Conservation (phyloP, 1,284 basidiomycete genomes). For the Schizopora paradoxa region DNA sequence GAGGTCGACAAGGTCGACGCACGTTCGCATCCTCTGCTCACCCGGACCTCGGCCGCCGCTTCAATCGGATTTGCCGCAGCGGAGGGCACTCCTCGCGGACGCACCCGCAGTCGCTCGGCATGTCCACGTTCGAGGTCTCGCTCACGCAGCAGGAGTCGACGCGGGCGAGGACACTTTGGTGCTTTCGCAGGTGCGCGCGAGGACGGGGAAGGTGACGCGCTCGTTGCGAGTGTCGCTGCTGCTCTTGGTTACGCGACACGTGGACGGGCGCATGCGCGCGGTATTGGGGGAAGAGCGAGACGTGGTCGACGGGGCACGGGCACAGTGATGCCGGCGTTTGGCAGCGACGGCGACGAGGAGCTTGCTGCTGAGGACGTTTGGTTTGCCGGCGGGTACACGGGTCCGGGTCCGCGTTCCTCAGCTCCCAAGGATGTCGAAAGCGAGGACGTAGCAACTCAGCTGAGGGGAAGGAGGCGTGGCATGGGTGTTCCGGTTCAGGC, state of each 20-base stretch:
- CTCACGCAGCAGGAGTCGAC: background rate
- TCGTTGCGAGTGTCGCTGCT: background rate
- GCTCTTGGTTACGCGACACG: background rate
- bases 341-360: background rate
- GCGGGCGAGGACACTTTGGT: background rate
- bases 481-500: too few species aligned
- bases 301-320: background rate
- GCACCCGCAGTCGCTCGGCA: background rate
- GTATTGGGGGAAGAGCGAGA: background rate
- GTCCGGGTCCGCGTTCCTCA: too few species aligned
- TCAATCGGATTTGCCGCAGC: background rate
- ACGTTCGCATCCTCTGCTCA: background rate
- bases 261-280: background rate
- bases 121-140: background rate
- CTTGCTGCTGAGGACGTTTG: background rate
- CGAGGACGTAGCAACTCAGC: too few species aligned
- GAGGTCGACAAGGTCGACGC: background rate
- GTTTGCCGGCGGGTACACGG: too few species aligned
- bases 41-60: background rate
- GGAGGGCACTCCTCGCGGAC: background rate
- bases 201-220: background rate
- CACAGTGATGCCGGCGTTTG: too few species aligned
- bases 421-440: too few species aligned
- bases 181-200: background rate
- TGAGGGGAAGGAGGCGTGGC: too few species aligned